A percentile compares a stretch with the other conserved stretches of the same genome.
Conservation (phyloP, 2,329 filamentous ascomycete species). For the Colletotrichum lindemuthianum region DNA sequence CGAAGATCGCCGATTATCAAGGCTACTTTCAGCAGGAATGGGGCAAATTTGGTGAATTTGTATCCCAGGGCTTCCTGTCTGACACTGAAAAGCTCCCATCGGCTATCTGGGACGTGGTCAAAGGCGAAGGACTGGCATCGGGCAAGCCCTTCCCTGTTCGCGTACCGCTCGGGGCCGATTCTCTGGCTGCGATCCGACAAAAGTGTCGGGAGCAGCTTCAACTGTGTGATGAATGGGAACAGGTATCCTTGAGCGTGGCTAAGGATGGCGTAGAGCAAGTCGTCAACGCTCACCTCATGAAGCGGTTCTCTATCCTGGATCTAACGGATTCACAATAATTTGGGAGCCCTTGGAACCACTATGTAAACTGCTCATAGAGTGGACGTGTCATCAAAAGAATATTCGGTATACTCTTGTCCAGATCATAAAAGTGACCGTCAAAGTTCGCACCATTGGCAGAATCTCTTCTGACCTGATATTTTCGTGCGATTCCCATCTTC, state of each 20-base stretch:
- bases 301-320: constrained; percentile 2
- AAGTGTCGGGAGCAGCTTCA: constrained; percentile 38
- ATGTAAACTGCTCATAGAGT: too few relatives aligned
- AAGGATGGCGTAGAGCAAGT: background rate
- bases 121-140: constrained; percentile 40
- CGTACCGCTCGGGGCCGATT: constrained; percentile 45
- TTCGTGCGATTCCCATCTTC: too few relatives aligned
- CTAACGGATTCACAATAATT: background rate
- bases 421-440: too few relatives aligned
- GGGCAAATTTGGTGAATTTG: constrained; percentile 38
- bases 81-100: constrained; percentile 39
- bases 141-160: constrained; percentile 41
- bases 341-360: too few relatives aligned
- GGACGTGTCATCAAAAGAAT: too few relatives aligned
- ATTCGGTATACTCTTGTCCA: too few relatives aligned
- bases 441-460: too few relatives aligned
- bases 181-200: constrained; percentile 38
- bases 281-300: background rate
- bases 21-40: constrained; percentile 38
- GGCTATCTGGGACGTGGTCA: constrained; percentile 43
- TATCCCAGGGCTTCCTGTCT: constrained; percentile 41
- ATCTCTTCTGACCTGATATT: too few relatives aligned
- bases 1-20: constrained; percentile 37
- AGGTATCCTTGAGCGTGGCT: constrained; percentile 1
- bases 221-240: constrained; percentile 12